Base-by-base conservation (phyloP, 169 alveolate species). In the Plasmodium falciparum region DNA sequence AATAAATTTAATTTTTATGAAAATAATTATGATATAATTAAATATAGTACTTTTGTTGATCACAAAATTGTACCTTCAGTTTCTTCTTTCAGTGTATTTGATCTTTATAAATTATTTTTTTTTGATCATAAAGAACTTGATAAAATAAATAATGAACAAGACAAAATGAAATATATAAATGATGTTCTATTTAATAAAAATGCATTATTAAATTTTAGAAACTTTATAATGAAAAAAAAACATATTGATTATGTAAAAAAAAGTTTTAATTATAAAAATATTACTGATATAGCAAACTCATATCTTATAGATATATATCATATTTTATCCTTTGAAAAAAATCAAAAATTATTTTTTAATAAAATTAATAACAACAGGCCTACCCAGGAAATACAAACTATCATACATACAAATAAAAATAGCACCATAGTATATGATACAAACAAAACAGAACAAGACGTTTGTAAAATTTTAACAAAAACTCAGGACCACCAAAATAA, bases 91-190 rank as follows among this genome's bases (percentile, higher is more conserved):
- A 78, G 89, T 26, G 24, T 67, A 17, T 78, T 49, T 61, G 89
- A 78, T 24, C 45, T 78, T 20, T 78, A 66, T 66, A 78, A 78
- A 20, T 26, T 78, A 17, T 78, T 78, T 66, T 58, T 78, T 12
- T 59, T 49, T 12, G 73, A 66, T 24, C 50, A 61, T 74, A 74
- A 29, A 13, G 71, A 50, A 17, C 7, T 39, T 17, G 29, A 22
- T 17, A 22, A 9, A 26, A 20, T 63, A 26, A 58, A 29, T 61
- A 66, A 66, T 17, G 24, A 47, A 7, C 61, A 76, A 1, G 89
- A 66, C 12, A 59, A 24, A 78, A 66, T 65, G 50, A 29, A 43
- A 70, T 29, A 26, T 17, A 54, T 66, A 56, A 63, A 54, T 4
- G 74, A 66, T 39, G 15, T 33, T 20, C 43, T 78, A 9, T 24